Base-by-base conservation (phyloP, 2,329 filamentous ascomycete species). In the Fusarium stilboides region DNA sequence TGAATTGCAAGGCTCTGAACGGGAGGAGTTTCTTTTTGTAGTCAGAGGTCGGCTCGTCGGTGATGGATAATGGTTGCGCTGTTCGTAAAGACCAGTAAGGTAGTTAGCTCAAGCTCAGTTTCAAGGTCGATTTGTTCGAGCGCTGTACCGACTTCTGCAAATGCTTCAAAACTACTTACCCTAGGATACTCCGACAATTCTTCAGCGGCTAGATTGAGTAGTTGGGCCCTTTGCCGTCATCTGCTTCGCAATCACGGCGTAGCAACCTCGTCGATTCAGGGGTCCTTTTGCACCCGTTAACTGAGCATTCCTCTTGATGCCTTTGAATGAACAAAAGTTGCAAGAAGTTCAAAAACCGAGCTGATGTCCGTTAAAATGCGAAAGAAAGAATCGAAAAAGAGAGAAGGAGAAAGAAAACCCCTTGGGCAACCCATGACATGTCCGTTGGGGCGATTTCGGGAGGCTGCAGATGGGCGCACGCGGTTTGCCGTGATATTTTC, bases 401-500 rank as follows among this genome's bases (percentile, higher is more conserved):
- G 26, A 26, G n/a, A 20, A 44, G 12, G 36, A 10, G 17, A 20
- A 39, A 14, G 36, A 10, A 26, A 34, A 28, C 9, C 19, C 13
- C 19, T 6, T 8, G 3, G 7, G 19, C n/a, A 14, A 52, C 5
- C 19, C 3, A 40, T 8, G 17, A 28, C 10, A 26, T 20, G 20
- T 14, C 31, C 8, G n/a, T 31, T 15, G 17, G 36, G 26, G 37
- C 31, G 26, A 44, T 42, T 31, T 28, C 50, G 56, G 56, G 42
- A 57, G 14, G 40, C 40, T 47, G 56, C 63, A 66, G 33, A 57
- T 14, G 15, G 60, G 37, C 15, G 36, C 36, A 56, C 40, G 42
- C 39, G 12, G 40, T 20, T 46, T 51, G 6, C n/a, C 17, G 20
- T 44, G 15, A 13, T 19, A 19, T 19, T 17, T 20, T 22, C 20